Base-by-base conservation (phyloP, 805 yeast species). In the Debaryomyces prosopidis region DNA sequence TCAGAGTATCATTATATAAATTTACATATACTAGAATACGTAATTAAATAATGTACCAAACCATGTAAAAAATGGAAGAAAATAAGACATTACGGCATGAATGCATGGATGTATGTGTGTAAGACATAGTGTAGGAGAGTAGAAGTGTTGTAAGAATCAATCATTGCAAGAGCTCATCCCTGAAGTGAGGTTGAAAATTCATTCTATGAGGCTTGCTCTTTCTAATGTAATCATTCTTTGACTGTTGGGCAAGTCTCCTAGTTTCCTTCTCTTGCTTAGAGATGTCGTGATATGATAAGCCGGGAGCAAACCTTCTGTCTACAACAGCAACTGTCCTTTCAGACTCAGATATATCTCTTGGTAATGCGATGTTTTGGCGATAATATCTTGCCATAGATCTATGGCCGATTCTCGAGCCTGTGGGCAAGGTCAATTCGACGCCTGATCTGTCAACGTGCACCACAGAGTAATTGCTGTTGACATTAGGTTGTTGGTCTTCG, bases 331-430 rank as follows among this genome's bases (percentile, higher is more conserved):
- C 84, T 0, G 96, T 85, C 36, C 82, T 81, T 56, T 80, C 83
- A 20, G 90, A 84, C 34, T 87, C 92, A 19, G 73, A 69, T 5
- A 36, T 2, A n/a, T 58, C 63, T 9, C 55, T 42, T 4, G 61
- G 54, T 7, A 51, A 42, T 1, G 60, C 53, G 26, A 58, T 42
- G 50, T 80, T 80, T 65, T 87, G 96, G 59, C 86, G 82, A 65
- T 83, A 83, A 60, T 81, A 83, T 49, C 92, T 74, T 41, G 80
- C 78, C 56, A 87, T 71, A 1, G 90, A 75, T 51, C 98, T 75
- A 63, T 92, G 97, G 0, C 96, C 96, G 1, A 87, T 80, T 39
- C 82, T 80, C 3, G 81, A 67, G 2, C 97, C 97, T 16, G 85
- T 78, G 2, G 96, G 94, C 36, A 91, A 71, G 3, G 81, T 76